Evolutionary conservation across 2,329 filamentous ascomycete species (phyloP).

Genomic region (Didymella sp.): DNA sequence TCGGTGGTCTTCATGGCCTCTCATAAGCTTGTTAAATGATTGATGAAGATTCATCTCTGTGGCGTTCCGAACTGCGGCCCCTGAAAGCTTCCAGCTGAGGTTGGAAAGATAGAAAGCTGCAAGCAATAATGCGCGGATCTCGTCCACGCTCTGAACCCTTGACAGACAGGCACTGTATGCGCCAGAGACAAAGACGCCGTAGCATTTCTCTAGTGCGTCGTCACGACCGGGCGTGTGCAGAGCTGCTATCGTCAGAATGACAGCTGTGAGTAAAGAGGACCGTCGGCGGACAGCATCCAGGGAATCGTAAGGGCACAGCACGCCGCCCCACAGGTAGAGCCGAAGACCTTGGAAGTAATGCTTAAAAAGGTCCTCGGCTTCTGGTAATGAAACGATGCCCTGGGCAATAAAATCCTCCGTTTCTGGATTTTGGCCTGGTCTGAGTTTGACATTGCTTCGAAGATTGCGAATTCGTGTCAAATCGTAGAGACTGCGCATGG

Average conservation of each 20-base stretch:
- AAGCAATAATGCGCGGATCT: constrained; percentile 50
- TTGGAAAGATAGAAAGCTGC: constrained; percentile 52
- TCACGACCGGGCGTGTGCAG: constrained; percentile 40
- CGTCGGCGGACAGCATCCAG: constrained; percentile 39
- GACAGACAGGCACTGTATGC: constrained; percentile 46
- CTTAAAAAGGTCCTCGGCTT: constrained; percentile 42
- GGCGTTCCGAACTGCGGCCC: constrained; percentile 49
- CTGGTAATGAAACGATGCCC: constrained; percentile 33
- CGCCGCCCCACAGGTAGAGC: constrained; percentile 44
- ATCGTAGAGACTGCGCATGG: constrained; percentile 46
- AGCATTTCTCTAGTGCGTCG: constrained; percentile 42
- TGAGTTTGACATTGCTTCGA: constrained; percentile 35
- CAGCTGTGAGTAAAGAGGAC: constrained; percentile 43
- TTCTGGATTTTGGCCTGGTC: constrained; percentile 34
- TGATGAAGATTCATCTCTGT: constrained; percentile 53
- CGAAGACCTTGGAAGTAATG: constrained; percentile 42
- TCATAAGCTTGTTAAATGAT: constrained; percentile 46
- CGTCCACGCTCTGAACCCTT: constrained; percentile 47
- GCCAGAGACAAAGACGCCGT: constrained; percentile 43
- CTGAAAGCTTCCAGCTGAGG: constrained; percentile 51
- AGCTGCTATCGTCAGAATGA: constrained; percentile 41
- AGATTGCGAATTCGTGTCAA: constrained; percentile 45
- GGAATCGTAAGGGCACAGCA: constrained; percentile 40
- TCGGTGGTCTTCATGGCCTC: constrained; percentile 44
- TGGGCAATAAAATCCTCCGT: constrained; percentile 45